These are phyloP conservation scores for Aspergillus ochraceoroseus DNA, from an alignment of 2,329 filamentous ascomycete genomes.

Conservation along the genomic window DNA sequence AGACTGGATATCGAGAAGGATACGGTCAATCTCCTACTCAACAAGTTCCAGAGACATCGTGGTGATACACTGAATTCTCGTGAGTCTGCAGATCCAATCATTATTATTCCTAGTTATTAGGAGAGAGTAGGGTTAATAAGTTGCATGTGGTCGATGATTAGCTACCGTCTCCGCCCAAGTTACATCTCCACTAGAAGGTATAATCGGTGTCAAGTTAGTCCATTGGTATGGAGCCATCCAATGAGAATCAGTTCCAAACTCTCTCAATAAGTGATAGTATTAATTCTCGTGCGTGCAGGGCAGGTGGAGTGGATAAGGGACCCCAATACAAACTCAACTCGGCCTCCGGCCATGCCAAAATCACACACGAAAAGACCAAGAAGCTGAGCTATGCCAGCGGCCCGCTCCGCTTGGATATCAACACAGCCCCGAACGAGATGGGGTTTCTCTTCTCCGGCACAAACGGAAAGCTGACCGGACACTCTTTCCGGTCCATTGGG, in stretches of 20 bases:
- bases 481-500: constrained; percentile 40
- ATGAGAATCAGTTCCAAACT: not conserved
- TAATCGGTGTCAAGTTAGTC: constrained; percentile 39
- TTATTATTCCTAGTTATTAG: too few relatives aligned
- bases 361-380: constrained; percentile 26
- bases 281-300: constrained; percentile 23
- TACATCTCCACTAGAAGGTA: constrained; percentile 36
- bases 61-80: constrained; percentile 41
- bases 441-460: constrained; percentile 27
- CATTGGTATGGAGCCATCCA: constrained; percentile 30
- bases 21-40: constrained; percentile 35
- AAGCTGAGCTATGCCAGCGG: constrained; percentile 33
- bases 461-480: constrained; percentile 33
- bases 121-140: not conserved
- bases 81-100: constrained; percentile 14
- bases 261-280: not conserved
- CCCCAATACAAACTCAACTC: constrained; percentile 35
- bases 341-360: constrained; percentile 26
- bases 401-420: constrained; percentile 31
- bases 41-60: constrained; percentile 36
- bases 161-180: constrained; percentile 34
- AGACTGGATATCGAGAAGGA: constrained; percentile 29
- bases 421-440: constrained; percentile 35
- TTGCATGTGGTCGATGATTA: constrained; percentile 9
- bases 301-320: constrained; percentile 34